A percentile compares a stretch with the other conserved stretches of the same genome.
These are phyloP conservation scores for Elsinoe arachidis DNA, from an alignment of 2,329 filamentous ascomycete species.

Conservation along the genomic window DNA sequence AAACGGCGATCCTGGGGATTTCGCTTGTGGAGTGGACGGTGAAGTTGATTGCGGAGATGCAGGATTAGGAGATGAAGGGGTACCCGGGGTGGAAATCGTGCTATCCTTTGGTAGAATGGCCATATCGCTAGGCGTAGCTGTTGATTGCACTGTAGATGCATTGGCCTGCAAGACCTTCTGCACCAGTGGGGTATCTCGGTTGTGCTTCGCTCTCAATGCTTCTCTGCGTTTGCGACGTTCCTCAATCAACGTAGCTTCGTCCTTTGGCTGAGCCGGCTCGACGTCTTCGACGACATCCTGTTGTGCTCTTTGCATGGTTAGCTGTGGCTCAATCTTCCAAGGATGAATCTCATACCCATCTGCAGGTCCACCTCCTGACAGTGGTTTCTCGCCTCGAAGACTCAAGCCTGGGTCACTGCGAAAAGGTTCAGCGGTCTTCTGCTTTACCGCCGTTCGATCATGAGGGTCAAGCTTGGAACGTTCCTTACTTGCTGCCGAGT, in stretches of 20 bases:
- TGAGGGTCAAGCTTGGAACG: constrained; percentile 1
- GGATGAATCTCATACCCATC: constrained; percentile 22
- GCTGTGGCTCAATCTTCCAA: constrained; percentile 18
- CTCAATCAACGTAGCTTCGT: constrained; percentile 77
- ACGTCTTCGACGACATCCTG: constrained; percentile 37
- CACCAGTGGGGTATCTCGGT: constrained; percentile 35
- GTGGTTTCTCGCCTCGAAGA: not conserved
- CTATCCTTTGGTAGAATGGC: not conserved
- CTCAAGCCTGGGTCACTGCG: not conserved
- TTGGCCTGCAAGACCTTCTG: constrained; percentile 15
- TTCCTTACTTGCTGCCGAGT: constrained; percentile 13
- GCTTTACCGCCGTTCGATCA: constrained; percentile 3
- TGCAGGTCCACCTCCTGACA: constrained; percentile 4
- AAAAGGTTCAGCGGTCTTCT: not conserved
- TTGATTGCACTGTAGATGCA: not conserved
- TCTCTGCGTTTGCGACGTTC: constrained; percentile 76
- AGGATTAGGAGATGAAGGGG: not conserved
- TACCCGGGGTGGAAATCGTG: not conserved
- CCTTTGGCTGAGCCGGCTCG: constrained; percentile 39
- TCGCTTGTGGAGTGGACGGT: constrained; percentile 44
- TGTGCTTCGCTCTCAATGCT: constrained; percentile 74
- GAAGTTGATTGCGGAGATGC: constrained; percentile 10
- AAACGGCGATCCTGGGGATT: constrained; percentile 30
- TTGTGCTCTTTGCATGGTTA: constrained; percentile 18
- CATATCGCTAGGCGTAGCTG: not conserved